Conservation (phyloP, 495 filamentous ascomycete species). For the Neurospora intermedia region DNA sequence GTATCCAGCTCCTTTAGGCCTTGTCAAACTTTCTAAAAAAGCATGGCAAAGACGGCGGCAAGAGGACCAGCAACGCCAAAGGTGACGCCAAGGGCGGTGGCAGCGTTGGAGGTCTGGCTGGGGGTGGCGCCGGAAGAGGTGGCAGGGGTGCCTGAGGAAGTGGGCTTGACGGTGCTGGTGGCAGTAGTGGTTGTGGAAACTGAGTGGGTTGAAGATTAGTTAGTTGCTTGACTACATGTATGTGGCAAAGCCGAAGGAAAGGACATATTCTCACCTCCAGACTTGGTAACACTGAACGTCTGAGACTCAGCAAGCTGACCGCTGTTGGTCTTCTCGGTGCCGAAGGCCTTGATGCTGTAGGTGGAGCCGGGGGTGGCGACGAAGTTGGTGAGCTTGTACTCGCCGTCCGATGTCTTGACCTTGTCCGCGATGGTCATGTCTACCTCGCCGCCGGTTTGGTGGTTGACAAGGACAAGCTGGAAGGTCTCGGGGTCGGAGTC, state of each 20-base stretch:
- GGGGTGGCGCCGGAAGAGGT: neutral
- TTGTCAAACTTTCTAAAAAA: neutral
- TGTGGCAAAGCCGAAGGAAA: neutral
- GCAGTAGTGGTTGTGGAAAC: conserved; percentile 6
- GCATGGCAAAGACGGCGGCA: conserved; percentile 7
- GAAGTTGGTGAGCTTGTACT: conserved; percentile 12
- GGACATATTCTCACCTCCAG: conserved; percentile 4
- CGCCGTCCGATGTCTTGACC: conserved; percentile 6
- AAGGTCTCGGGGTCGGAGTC: conserved; percentile 10
- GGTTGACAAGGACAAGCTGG: conserved; percentile 13
- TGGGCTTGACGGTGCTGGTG: neutral
- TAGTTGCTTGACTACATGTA: neutral
- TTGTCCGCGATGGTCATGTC: conserved; percentile 3
- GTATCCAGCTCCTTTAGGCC: neutral
- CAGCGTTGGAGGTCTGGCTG: neutral
- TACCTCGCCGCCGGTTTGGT: conserved; percentile 1
- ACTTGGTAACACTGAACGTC: conserved; percentile 16
- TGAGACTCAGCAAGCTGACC: conserved; percentile 13
- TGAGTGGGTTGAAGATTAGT: neutral
- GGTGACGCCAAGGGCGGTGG: conserved; percentile 3
- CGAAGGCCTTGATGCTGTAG: conserved; percentile 15
- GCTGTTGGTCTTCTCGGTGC: conserved; percentile 1
- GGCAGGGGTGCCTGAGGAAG: neutral
- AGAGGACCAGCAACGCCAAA: conserved; percentile 11
- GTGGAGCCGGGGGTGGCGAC: conserved; percentile 5